Conservation (phyloP, 192 early-diverging fungal species). For the Rhizophagus sp. region DNA sequence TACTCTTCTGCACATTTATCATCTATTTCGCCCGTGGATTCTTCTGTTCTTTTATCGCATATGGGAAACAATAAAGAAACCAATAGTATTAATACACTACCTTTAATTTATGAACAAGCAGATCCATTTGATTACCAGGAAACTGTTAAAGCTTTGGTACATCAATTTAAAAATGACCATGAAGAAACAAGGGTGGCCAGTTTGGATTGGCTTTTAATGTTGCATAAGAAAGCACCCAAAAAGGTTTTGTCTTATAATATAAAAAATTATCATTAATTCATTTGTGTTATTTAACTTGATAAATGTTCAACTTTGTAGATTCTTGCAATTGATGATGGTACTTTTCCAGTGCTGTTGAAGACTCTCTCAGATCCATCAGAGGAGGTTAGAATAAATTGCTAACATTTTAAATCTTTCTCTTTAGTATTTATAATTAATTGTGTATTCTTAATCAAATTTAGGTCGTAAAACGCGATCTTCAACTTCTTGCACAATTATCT, state of each 20-base stretch:
- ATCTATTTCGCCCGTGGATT: not conserved
- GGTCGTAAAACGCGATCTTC: constrained; percentile 89
- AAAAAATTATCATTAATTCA: not conserved
- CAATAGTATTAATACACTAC: not conserved
- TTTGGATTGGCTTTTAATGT: constrained; percentile 96
- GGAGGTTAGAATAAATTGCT: constrained; percentile 59
- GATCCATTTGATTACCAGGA: constrained; percentile 86
- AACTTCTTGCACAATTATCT: constrained; percentile 94
- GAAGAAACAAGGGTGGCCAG: constrained; percentile 92
- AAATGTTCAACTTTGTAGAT: constrained; percentile 53
- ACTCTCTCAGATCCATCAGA: constrained; percentile 92
- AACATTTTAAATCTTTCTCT: not conserved
- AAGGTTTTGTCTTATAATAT: constrained; percentile 44
- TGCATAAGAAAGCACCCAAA: constrained; percentile 90
- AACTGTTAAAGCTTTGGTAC: constrained; percentile 77
- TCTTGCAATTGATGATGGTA: constrained; percentile 84
- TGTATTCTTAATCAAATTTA: constrained; percentile 20
- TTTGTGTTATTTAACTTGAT: too few species aligned
- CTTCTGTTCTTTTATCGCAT: not conserved
- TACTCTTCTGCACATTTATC: constrained; percentile 21
- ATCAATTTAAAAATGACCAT: constrained; percentile 81
- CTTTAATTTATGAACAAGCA: not conserved
- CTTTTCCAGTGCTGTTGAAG: constrained; percentile 86
- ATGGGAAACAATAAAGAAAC: constrained; percentile 2
- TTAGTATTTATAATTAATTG: constrained; percentile 19